Evolutionary conservation across 345 rosid genomes (phyloP), one percentile per base, ranked within the genome.

Genomic region (Arabis hirsuta): DNA sequence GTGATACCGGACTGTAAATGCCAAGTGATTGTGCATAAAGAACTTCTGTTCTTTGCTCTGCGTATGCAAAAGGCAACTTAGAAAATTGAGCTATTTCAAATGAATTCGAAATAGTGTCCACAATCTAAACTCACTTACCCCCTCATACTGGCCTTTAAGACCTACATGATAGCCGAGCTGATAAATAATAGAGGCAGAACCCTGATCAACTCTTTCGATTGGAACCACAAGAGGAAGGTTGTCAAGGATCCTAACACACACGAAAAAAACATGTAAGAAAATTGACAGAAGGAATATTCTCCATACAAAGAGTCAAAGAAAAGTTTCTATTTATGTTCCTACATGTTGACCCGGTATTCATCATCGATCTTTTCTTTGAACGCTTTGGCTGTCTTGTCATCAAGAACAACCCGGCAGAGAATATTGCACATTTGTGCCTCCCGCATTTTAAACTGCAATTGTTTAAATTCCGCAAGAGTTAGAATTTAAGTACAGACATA

Each of bases 151-250:
- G 79, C 96, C 93, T 85, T 91, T 95, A 45, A 95, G 90, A 59
- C 99, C 99, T 78, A 95, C 82, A 76, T 95, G 96, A 82, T 74
- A 95, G 7, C 99, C 99, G 47, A 91, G 97, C 82, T 95, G 99
- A 81, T 88, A 91, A 44, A 91, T 80, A 14, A 86, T 67, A 52
- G 81, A 26, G 51, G 87, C 78, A 76, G 88, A 65, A 32, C 88
- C 98, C 76, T 84, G 98, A 67, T 91, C 99, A 42, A 65, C 48
- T 76, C 97, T 87, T 51, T 73, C 86, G 9, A 92, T 78, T 19
- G 97, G 97, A 71, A 95, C 92, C 48, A 95, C 99, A 10, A 95
- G 84, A 55, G 99, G 99, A 65, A 95, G 97, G 77, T 95, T 95
- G 80, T 95, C 99, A 53, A 95, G 93, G 81, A 95, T 95, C 99